Conservation (phyloP, 2,329 filamentous ascomycete species). For the Phialemoniopsis sp. region DNA sequence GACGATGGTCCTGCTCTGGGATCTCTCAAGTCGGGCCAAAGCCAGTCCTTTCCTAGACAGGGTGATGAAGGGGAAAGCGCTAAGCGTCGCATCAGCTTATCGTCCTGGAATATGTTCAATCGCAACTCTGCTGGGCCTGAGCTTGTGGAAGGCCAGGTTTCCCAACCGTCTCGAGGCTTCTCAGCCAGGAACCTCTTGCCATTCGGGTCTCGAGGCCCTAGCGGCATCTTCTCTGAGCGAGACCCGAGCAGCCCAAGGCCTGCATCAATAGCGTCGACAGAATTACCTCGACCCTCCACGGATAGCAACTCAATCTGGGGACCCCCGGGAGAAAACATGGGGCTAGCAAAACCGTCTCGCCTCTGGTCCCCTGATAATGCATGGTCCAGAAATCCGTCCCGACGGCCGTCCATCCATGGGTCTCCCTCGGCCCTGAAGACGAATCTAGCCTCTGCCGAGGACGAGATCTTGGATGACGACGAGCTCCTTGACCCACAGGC, state of each 20-base stretch:
- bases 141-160: slow-evolving; percentile 25
- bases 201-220: slow-evolving; percentile 46
- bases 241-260: slow-evolving; percentile 61
- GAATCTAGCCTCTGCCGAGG: slow-evolving; percentile 58
- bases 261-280: slow-evolving; percentile 63
- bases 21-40: slow-evolving; percentile 66
- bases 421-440: slow-evolving; percentile 62
- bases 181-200: slow-evolving; percentile 39
- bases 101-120: slow-evolving; percentile 54
- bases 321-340: slow-evolving; percentile 33
- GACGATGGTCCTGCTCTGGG: slow-evolving; percentile 64
- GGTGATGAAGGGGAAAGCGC: slow-evolving; percentile 51
- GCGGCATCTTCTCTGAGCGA: slow-evolving; percentile 45
- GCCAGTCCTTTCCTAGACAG: slow-evolving; percentile 69
- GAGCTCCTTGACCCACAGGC: slow-evolving; percentile 48
- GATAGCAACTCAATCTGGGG: slow-evolving; percentile 76
- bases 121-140: slow-evolving; percentile 47
- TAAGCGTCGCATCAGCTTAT: slow-evolving; percentile 54
- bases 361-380: slow-evolving; percentile 62
- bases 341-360: slow-evolving; percentile 45
- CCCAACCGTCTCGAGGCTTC: slow-evolving; percentile 19
- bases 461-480: slow-evolving; percentile 58
- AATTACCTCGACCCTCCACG: slow-evolving; percentile 72
- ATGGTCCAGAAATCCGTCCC: slow-evolving; percentile 67
- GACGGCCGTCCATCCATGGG: slow-evolving; percentile 76